Evolutionary conservation across 495 filamentous ascomycete species (phyloP).

Genomic region (Penicillium verhagenii): DNA sequence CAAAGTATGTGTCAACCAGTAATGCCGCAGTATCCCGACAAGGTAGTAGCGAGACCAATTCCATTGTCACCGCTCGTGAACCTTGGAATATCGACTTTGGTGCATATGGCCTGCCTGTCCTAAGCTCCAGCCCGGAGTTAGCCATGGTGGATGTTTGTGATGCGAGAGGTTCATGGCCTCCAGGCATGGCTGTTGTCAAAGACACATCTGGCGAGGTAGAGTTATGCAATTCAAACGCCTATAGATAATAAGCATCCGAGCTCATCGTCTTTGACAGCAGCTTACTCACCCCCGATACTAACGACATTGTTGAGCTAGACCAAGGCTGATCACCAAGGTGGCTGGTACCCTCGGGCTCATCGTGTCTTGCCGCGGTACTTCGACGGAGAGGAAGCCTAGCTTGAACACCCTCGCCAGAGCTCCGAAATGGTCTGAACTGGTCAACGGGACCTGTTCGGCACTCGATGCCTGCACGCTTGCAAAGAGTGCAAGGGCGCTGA

Average conservation of each 20-base stretch:
- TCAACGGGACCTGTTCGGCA: constrained; percentile 1
- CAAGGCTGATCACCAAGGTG: neutral
- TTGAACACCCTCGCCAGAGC: too few relatives aligned
- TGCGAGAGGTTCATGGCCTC: too few relatives aligned
- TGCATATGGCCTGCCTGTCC: neutral
- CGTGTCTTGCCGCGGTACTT: neutral
- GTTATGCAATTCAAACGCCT: constrained; percentile 29
- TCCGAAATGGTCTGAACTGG: constrained; percentile 1
- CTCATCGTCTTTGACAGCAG: too few relatives aligned
- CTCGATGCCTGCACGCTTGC: constrained; percentile 3
- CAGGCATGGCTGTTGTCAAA: constrained; percentile 25
- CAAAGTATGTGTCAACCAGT: constrained; percentile 40
- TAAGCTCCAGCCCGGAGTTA: neutral
- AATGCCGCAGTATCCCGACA: constrained; percentile 19
- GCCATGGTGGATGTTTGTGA: too few relatives aligned
- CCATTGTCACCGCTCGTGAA: constrained; percentile 4
- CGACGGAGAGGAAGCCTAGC: neutral
- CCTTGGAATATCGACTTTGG: neutral
- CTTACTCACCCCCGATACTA: constrained; percentile 24
- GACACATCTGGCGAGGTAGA: constrained; percentile 11
- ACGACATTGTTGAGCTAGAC: constrained; percentile 32
- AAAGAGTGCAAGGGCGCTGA: constrained; percentile 15
- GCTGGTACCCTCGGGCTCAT: neutral
- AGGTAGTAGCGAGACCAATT: constrained; percentile 19
- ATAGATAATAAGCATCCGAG: neutral